Percentiles rank a stretch among this genome's conserved stretches.
Conservation (phyloP, 768 basidiomycete genomes). For the Tylopilus cervinicoccineus region DNA sequence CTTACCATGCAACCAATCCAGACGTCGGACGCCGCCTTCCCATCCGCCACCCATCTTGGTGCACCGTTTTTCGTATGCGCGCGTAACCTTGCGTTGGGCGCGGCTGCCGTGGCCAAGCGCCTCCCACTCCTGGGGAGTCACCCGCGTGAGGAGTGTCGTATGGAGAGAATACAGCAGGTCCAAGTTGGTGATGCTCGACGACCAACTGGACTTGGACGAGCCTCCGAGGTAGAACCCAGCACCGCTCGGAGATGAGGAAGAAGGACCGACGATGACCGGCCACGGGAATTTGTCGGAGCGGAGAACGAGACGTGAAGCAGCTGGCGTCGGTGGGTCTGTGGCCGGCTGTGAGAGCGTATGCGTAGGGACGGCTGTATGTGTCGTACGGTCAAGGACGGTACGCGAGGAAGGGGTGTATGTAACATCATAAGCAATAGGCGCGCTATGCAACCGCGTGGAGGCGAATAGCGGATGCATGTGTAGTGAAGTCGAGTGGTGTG, state of each 20-base stretch:
- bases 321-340: slow-evolving; percentile 53
- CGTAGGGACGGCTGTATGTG: slow-evolving; percentile 49
- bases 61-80: slow-evolving; percentile 62
- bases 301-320: slow-evolving; percentile 46
- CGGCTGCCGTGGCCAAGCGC: slow-evolving; percentile 51
- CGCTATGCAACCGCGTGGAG: slow-evolving; percentile 48
- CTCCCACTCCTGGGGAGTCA: slow-evolving; percentile 65
- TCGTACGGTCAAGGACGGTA: slow-evolving; percentile 53
- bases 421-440: slow-evolving; percentile 62
- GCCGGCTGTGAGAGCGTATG: slow-evolving; percentile 59
- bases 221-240: slow-evolving; percentile 27
- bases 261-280: slow-evolving; percentile 48
- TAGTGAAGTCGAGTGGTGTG: slow-evolving; percentile 32
- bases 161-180: slow-evolving; percentile 63
- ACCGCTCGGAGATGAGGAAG: slow-evolving; percentile 25
- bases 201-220: slow-evolving; percentile 20
- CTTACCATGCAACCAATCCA: slow-evolving; percentile 65
- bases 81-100: slow-evolving; percentile 54
- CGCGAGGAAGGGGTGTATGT: slow-evolving; percentile 53
- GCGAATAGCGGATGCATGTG: slow-evolving; percentile 67
- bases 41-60: slow-evolving; percentile 60
- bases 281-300: slow-evolving; percentile 58
- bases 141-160: slow-evolving; percentile 48
- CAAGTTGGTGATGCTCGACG: slow-evolving; percentile 49
- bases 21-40: slow-evolving; percentile 63